phyloP scores from a whole-genome alignment of 2,329 filamentous ascomycete genomes.

The Colletotrichum scovillei region DNA sequence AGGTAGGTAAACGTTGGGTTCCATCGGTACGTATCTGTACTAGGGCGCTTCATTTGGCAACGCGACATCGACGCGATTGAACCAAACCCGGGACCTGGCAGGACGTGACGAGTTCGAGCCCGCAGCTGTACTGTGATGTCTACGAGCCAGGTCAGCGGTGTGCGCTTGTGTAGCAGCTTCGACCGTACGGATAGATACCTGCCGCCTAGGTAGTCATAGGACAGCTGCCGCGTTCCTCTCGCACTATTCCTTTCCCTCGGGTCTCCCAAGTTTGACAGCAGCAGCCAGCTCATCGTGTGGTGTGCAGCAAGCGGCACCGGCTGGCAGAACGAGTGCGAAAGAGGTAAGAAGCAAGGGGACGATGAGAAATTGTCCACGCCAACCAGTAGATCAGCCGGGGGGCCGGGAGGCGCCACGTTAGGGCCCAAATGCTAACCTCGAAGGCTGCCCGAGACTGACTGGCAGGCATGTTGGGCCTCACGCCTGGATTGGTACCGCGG shows the following conservation, averaged over 20 bases:
- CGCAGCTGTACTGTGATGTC: not conserved
- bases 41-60: not conserved
- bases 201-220: not conserved
- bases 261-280: not conserved
- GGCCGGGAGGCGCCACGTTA: slow-evolving; percentile 12
- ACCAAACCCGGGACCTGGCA: not conserved
- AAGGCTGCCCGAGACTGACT: slow-evolving; percentile 2
- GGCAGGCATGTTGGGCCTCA: slow-evolving; percentile 1
- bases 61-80: slow-evolving; percentile 16
- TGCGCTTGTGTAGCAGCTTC: not conserved
- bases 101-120: not conserved
- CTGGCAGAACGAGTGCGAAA: slow-evolving; percentile 12
- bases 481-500: not conserved
- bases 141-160: not conserved
- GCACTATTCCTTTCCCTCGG: not conserved
- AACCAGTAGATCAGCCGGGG: slow-evolving; percentile 27
- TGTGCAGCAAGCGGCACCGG: not conserved
- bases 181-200: not conserved
- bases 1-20: not conserved
- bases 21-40: not conserved
- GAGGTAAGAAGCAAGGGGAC: slow-evolving; percentile 12
- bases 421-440: slow-evolving; percentile 7
- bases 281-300: not conserved
- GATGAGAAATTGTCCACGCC: slow-evolving; percentile 27
- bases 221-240: not conserved